Conservation (phyloP, 23 red algal genomes). For the Gracilariopsis chorda region DNA sequence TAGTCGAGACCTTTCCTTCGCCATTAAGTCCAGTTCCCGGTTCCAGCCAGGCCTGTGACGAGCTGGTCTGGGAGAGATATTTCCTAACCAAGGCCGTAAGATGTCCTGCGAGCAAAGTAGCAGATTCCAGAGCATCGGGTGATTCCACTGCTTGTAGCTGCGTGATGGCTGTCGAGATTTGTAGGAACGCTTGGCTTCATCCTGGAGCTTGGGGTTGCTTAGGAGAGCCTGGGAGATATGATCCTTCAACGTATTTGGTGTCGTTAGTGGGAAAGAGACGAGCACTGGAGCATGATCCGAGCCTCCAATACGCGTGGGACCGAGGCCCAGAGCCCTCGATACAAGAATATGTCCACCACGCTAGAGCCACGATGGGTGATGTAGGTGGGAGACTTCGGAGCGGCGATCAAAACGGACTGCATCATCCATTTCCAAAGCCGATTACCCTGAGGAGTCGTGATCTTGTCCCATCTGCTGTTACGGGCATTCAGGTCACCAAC, state of each 20-base stretch:
- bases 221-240: background rate
- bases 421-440: background rate
- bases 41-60: background rate
- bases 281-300: background rate
- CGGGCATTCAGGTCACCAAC: background rate
- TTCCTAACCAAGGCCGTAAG: background rate
- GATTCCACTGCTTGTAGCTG: background rate
- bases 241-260: background rate
- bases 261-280: background rate
- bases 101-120: background rate
- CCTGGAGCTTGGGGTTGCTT: background rate
- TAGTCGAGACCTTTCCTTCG: background rate
- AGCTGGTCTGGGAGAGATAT: background rate
- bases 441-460: background rate
- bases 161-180: background rate
- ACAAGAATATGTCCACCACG: background rate
- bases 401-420: background rate
- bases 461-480: background rate
- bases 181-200: background rate
- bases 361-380: background rate
- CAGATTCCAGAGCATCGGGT: background rate
- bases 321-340: background rate
- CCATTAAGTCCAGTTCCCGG: background rate
- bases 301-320: background rate
- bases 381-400: background rate